Base-by-base conservation (phyloP, 2,329 filamentous ascomycete species). In the Aspergillus latus region DNA sequence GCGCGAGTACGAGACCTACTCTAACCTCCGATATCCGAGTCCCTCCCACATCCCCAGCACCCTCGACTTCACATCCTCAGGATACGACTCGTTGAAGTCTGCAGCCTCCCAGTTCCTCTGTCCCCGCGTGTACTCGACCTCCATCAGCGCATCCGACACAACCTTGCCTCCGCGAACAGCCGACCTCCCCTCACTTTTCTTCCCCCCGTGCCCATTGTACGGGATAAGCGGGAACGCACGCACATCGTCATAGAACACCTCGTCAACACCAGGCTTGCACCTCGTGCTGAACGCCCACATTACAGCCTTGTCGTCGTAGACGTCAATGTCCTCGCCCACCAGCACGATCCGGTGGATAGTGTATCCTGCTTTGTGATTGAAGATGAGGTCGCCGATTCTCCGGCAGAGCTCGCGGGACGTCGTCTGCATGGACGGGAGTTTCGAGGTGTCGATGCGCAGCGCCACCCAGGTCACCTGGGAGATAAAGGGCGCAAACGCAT, bases 381-480 rank as follows among this genome's bases (percentile, higher is more conserved):
- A 71, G 5, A 80, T 64, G 1, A 80, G 15, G 40, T 80, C 71
- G 0, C 78, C 80, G 9, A 82, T 63, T 21, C 62, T 64, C 43
- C 70, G 67, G 48, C 69, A 69, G 44, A 82, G 74, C 0, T 74
- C 72, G 16, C 68, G 58, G 0, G 74, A 52, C 0, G 66, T 81
- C 13, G 79, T 80, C 44, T 84, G 80, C 77, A 84, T 79, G 9
- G 78, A 75, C 30, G 80, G 80, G 7, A 87, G 76, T 64, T 81
- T 81, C 5, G 76, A 72, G 1, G 78, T 82, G 64, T 88, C 84
- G 26, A 86, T 79, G 57, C 84, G 79, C 63, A 88, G 61, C 0
- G 70, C 78, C 0, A 73, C 72, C 80, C 80, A 82, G 0, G 75
- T 81, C 0, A 77, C 78, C 54, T 80, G 76, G 0, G 76, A 72